Conservation (phyloP, 140 eudicot genomes). For the Erigeron philadelphicus region DNA sequence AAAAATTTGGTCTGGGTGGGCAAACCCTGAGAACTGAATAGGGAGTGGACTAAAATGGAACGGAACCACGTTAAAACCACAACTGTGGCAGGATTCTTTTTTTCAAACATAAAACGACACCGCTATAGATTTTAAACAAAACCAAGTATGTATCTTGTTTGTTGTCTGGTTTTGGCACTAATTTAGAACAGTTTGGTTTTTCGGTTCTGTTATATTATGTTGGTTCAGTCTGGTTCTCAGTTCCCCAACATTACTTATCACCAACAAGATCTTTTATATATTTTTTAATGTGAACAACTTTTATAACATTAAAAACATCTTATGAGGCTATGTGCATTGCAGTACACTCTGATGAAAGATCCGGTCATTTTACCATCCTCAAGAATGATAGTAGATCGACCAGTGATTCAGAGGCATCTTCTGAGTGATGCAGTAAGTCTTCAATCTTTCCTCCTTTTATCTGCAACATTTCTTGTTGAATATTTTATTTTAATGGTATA, state of each 20-base stretch:
- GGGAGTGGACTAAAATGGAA: neutral
- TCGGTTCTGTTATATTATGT: neutral
- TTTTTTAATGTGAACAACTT: neutral
- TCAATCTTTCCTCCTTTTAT: slow-evolving; percentile 14
- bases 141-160: neutral
- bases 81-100: no score
- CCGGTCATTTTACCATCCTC: slow-evolving; percentile 95
- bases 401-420: slow-evolving; percentile 93
- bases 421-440: slow-evolving; percentile 65
- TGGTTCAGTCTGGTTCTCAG: neutral
- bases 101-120: neutral
- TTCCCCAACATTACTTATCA: neutral
- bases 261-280: neutral
- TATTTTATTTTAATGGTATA: neutral
- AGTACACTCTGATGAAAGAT: slow-evolving; percentile 93
- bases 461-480: neutral
- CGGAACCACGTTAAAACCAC: neutral
- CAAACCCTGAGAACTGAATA: neutral
- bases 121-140: neutral
- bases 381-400: slow-evolving; percentile 74
- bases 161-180: neutral
- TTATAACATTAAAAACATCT: slow-evolving; percentile 4
- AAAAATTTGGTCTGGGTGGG: no score
- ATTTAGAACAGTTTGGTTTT: neutral
- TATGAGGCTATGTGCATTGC: slow-evolving; percentile 33